Base-by-base conservation (phyloP, 306 rosid species). In the Rosa lucieae region DNA sequence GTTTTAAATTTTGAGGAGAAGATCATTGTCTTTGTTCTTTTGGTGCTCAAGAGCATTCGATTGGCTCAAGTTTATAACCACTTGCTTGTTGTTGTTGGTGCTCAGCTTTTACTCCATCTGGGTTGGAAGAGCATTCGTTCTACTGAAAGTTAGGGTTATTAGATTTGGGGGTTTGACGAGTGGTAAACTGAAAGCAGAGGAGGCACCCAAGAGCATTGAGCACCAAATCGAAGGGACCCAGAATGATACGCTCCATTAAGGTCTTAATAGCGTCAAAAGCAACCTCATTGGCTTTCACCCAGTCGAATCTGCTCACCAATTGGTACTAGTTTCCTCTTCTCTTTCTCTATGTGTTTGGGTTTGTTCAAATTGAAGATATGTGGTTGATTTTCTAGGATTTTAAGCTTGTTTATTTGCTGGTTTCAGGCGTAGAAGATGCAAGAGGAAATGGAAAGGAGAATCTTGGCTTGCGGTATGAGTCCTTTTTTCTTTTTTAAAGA, bases 151-250 rank as follows among this genome's bases (percentile, higher is more conserved):
- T 1, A 32, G 2, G 1, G 35, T 32, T 32, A 1, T 32, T 1
- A 32, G 2, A 2, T 32, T 32, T 32, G 2, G 35, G 2, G 26
- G 26, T 26, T 26, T 26, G 26, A 26, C 26, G 26, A 26, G 26
- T 26, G 26, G 26, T 26, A 26, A 26, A 26, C 26, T 26, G 26
- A 26, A 26, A 26, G 26, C 26, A 26, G 26, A 26, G 80, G 98
- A 94, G 78, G 82, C 83, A 18, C 63, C 83, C 43, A 94, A 88
- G 88, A 87, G 79, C 53, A 90, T 94, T 4, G 84, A 91, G 5
- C 97, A 94, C 89, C 89, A 94, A 89, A 92, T 92, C 88, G 98
- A 97, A 78, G 97, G 97, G 12, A 81, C 88, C 81, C 93, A 88
- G 68, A 91, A 88, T 72, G 98, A 92, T 13, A 90, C 90, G 3